Base-by-base conservation (phyloP, 805 yeast species). In the Yamadazyma akitaensis region DNA sequence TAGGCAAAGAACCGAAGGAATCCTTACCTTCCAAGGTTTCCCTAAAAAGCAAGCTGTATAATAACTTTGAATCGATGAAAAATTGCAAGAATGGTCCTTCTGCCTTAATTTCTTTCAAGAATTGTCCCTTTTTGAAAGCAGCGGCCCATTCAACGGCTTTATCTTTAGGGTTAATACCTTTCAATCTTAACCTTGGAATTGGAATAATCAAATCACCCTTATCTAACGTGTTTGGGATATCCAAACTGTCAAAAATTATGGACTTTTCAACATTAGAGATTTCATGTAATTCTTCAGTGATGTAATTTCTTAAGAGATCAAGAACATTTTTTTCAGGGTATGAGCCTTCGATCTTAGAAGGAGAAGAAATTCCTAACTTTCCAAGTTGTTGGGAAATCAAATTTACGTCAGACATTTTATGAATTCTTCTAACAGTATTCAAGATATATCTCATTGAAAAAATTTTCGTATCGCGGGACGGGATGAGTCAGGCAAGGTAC, bases 151-250 rank as follows among this genome's bases (percentile, higher is more conserved):
- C 87, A 25, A 52, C 53, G 14, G 76, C 75, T 63, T 84, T 86
- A 50, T 92, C 88, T 60, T 89, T 85, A 31, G 81, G 77, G 53
- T 92, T 92, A 53, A 87, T 82, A 56, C 89, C 86, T 65, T 92
- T 77, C 59, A 96, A 80, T 59, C 75, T 62, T 59, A 85, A 73
- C 65, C 97, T 82, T 57, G 98, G 99, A 37, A 94, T 76, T 37
- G 99, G 97, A 46, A 92, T 81, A 51, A 92, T 77, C 59, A 94
- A 76, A 66, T 94, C 99, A 62, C 98, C 99, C 60, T 92, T 85
- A 50, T 90, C 97, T 55, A 86, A 70, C 35, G 90, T 84, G 53
- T 79, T 75, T 18, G 97, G 89, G 76, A 92, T 80, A 68, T 94
- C 98, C 59, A 94, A 76, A 32, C 96, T 89, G 47, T 89, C 87